These are phyloP conservation scores for Comarum palustre DNA, from an alignment of 306 rosid species.

Conservation along the genomic window DNA sequence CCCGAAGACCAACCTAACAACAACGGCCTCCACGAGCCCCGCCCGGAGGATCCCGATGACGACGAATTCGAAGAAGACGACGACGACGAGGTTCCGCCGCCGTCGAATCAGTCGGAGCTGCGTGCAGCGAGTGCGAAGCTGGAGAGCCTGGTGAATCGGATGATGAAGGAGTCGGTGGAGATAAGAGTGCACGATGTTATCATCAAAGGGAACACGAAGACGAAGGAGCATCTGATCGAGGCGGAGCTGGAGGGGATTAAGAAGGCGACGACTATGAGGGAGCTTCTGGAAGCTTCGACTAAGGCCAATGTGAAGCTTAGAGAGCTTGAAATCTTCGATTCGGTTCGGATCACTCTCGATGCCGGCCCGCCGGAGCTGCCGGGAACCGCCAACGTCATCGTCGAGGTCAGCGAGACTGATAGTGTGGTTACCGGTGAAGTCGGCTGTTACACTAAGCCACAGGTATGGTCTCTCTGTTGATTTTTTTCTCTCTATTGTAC, in stretches of 20 bases:
- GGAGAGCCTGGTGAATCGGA: conserved; percentile 50
- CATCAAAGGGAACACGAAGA: conserved; percentile 75
- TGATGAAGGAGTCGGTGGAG: conserved; percentile 57
- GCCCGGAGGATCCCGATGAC: conserved; percentile 31
- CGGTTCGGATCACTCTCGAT: conserved; percentile 64
- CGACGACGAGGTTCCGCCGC: conserved; percentile 25
- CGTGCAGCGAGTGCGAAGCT: conserved; percentile 48
- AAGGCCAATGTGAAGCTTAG: conserved; percentile 64
- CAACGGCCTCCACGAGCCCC: conserved; percentile 33
- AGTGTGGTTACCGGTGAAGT: conserved; percentile 54
- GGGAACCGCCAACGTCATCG: conserved; percentile 66
- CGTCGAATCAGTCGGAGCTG: conserved; percentile 31
- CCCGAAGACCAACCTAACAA: conserved; percentile 25
- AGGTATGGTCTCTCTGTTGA: conserved; percentile 46
- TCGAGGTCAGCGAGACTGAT: conserved; percentile 61
- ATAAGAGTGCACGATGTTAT: conserved; percentile 83
- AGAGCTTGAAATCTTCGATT: conserved; percentile 66
- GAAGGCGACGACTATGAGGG: conserved; percentile 68
- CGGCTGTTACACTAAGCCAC: conserved; percentile 68
- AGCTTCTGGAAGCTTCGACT: conserved; percentile 61
- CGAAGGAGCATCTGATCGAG: conserved; percentile 77
- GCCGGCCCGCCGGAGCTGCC: conserved; percentile 85
- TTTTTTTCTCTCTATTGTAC: background rate
- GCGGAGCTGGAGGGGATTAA: conserved; percentile 64
- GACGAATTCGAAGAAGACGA: conserved; percentile 29